Conservation (phyloP, 441 rosid genomes). For the Arabidopsis lyrata region DNA sequence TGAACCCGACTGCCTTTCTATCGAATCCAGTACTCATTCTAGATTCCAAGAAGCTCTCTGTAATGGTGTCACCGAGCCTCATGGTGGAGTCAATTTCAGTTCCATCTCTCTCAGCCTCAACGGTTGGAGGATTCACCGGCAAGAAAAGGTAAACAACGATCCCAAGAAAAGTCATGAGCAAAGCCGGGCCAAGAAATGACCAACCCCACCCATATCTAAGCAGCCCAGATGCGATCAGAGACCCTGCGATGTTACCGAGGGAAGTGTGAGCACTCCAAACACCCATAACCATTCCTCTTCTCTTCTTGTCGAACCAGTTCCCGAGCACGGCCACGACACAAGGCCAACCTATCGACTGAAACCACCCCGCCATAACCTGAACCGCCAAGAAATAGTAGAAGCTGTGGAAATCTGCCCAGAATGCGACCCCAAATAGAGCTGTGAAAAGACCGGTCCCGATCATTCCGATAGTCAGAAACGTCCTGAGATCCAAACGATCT, state of each 20-base stretch:
- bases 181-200: constrained; percentile 89
- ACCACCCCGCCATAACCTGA: constrained; percentile 81
- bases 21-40: constrained; percentile 45
- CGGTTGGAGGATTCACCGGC: constrained; percentile 84
- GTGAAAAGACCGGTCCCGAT: constrained; percentile 84
- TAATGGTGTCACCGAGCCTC: constrained; percentile 60
- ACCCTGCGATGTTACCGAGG: constrained; percentile 84
- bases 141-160: constrained; percentile 66
- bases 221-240: constrained; percentile 73
- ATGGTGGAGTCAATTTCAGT: constrained; percentile 55
- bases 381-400: constrained; percentile 66
- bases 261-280: constrained; percentile 99
- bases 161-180: constrained; percentile 66
- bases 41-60: constrained; percentile 63
- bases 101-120: constrained; percentile 64
- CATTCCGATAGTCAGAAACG: constrained; percentile 85
- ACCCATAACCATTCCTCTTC: constrained; percentile 95
- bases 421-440: constrained; percentile 80
- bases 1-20: constrained; percentile 78
- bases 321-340: constrained; percentile 95
- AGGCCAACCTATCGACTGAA: constrained; percentile 99
- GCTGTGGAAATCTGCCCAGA: constrained; percentile 78
- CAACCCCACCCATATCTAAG: constrained; percentile 94
- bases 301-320: constrained; percentile 90
- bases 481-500: constrained; percentile 81